A percentile compares a stretch with the other conserved stretches of the same genome.
Evolutionary conservation across 2,329 filamentous ascomycete genomes (phyloP).

Genomic region (Alternaria brassicicola): DNA sequence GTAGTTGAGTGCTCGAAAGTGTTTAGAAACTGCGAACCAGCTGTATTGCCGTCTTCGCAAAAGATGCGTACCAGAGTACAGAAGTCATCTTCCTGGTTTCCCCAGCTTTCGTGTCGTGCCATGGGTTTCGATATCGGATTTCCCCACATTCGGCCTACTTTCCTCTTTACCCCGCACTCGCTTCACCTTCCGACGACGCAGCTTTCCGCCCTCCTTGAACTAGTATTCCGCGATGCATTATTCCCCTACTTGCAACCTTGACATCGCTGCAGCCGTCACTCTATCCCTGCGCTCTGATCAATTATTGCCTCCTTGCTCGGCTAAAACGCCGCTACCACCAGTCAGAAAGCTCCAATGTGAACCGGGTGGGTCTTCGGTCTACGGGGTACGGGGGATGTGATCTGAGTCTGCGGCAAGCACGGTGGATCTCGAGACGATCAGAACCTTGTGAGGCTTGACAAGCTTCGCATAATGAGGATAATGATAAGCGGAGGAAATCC

Average conservation of each 20-base stretch:
- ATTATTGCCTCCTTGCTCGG: constrained; percentile 7
- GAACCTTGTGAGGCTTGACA: constrained; percentile 6
- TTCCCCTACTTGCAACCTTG: constrained; percentile 10
- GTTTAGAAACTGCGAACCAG: not conserved
- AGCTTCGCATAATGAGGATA: constrained; percentile 7
- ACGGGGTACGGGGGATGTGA: constrained; percentile 13
- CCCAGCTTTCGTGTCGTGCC: not conserved
- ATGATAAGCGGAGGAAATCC: constrained; percentile 14
- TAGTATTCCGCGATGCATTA: constrained; percentile 14
- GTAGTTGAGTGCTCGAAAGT: not conserved
- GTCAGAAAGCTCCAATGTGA: not conserved
- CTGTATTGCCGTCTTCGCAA: not conserved
- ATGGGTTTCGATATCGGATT: not conserved
- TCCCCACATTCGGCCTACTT: constrained; percentile 18
- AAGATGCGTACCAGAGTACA: not conserved
- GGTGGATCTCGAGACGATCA: constrained; percentile 4
- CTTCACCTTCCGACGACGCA: constrained; percentile 10
- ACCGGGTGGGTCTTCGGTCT: constrained; percentile 9
- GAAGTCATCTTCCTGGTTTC: not conserved
- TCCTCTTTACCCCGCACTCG: constrained; percentile 19
- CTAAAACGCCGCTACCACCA: constrained; percentile 12
- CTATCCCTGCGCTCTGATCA: not conserved
- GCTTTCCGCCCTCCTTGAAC: constrained; percentile 10
- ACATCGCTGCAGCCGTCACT: constrained; percentile 7
- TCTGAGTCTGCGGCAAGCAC: constrained; percentile 6